Conservation (phyloP, 2,329 filamentous ascomycete genomes). For the Alternaria consortialis region DNA sequence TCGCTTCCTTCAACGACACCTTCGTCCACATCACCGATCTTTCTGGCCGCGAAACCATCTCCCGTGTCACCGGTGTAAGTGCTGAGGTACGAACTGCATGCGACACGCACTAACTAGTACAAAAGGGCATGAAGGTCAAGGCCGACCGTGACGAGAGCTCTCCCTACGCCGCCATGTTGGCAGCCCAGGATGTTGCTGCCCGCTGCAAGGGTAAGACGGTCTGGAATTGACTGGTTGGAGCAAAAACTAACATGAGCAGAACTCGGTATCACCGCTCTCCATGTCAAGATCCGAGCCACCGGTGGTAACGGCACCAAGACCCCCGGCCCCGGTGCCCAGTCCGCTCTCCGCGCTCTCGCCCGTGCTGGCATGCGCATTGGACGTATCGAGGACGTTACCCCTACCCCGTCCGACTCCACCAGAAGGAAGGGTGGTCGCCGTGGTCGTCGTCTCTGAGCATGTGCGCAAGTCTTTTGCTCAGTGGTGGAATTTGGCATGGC, state of each 20-base stretch:
- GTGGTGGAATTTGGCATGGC: constrained; percentile 45
- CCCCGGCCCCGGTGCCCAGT: constrained; percentile 98
- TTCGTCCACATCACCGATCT: constrained; percentile 99
- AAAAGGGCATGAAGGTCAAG: constrained; percentile 90
- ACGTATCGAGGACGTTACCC: constrained; percentile 99
- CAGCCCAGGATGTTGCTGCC: constrained; percentile 89
- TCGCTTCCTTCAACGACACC: constrained; percentile 76
- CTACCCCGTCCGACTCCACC: constrained; percentile 98
- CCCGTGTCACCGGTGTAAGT: constrained; percentile 93
- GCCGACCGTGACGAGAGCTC: constrained; percentile 96
- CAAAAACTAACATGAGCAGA: constrained; percentile 51
- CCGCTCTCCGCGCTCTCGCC: constrained; percentile 96
- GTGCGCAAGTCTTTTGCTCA: constrained; percentile 52
- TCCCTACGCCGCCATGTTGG: constrained; percentile 99
- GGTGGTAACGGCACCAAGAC: constrained; percentile 99
- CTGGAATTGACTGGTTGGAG: not conserved
- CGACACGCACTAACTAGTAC: constrained; percentile 10
- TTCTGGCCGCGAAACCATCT: constrained; percentile 98
- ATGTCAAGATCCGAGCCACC: constrained; percentile 99
- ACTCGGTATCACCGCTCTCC: constrained; percentile 89
- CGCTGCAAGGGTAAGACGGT: constrained; percentile 71
- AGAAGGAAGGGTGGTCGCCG: constrained; percentile 99
- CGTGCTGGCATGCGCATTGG: constrained; percentile 99
- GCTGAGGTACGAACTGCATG: not conserved
- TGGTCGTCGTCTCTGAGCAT: constrained; percentile 98